These are phyloP conservation scores for Nitzschia palea DNA, from an alignment of 108 stramenopile genomes.

Conservation along the genomic window DNA sequence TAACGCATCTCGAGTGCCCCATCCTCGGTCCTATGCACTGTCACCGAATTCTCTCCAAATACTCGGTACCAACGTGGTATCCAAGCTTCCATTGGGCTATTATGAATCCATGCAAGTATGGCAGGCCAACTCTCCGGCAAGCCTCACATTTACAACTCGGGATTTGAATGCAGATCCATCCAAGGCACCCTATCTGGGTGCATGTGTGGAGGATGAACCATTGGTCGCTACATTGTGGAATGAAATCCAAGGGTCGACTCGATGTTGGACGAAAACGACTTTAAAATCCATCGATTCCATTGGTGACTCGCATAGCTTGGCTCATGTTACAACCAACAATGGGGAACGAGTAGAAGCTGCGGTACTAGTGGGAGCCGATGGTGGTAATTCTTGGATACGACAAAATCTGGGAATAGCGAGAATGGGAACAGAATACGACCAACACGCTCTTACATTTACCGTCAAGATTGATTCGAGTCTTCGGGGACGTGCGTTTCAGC, in stretches of 20 bases:
- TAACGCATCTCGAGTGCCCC: conserved; percentile 33
- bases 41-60: conserved; percentile 67
- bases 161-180: conserved; percentile 41
- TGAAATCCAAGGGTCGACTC: conserved; percentile 34
- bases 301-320: conserved; percentile 18
- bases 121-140: conserved; percentile 77
- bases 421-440: conserved; percentile 57
- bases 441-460: conserved; percentile 76
- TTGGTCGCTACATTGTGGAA: conserved; percentile 64
- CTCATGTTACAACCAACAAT: conserved; percentile 18
- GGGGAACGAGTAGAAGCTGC: conserved; percentile 18
- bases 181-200: conserved; percentile 55
- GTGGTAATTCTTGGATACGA: conserved; percentile 74
- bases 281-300: conserved; percentile 32
- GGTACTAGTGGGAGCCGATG: conserved; percentile 80
- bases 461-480: conserved; percentile 56
- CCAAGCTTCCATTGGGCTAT: conserved; percentile 47
- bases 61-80: conserved; percentile 42
- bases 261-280: conserved; percentile 20
- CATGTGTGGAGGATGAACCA: conserved; percentile 70
- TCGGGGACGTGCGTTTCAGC: conserved; percentile 68
- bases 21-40: conserved; percentile 84
- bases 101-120: conserved; percentile 89
- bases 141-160: conserved; percentile 58
- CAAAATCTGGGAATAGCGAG: conserved; percentile 37